phyloP scores from a whole-genome alignment of 164 flowering plant genomes.

The Akebia trifoliata region DNA sequence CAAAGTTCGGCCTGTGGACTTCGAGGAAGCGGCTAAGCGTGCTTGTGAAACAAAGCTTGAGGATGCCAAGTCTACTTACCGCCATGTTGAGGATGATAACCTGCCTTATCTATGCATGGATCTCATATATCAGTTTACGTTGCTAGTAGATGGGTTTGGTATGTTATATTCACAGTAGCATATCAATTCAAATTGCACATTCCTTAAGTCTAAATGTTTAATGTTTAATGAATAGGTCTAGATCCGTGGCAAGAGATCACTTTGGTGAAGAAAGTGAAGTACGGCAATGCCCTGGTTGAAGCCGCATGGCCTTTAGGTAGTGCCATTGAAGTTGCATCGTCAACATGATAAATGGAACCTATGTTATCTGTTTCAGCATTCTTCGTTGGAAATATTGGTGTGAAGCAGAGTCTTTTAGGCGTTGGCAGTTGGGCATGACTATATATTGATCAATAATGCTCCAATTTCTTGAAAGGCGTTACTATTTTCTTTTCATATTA shows the following conservation, averaged over 20 bases:
- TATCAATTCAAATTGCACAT: background rate
- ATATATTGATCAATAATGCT: background rate
- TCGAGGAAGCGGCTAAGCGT: slow-evolving; percentile 43
- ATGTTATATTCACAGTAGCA: slow-evolving; percentile 10
- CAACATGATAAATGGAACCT: slow-evolving; percentile 11
- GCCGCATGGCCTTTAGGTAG: slow-evolving; percentile 99
- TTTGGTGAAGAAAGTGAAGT: slow-evolving; percentile 75
- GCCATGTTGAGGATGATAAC: slow-evolving; percentile 28
- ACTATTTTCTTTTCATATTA: background rate
- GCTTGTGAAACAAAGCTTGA: slow-evolving; percentile 35
- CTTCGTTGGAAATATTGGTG: background rate
- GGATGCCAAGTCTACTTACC: slow-evolving; percentile 32
- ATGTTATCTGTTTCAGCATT: background rate
- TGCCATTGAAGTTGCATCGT: slow-evolving; percentile 81
- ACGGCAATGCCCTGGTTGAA: slow-evolving; percentile 57
- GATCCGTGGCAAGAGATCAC: slow-evolving; percentile 79
- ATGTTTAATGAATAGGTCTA: slow-evolving; percentile 36
- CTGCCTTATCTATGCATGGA: slow-evolving; percentile 58
- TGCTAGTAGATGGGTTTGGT: slow-evolving; percentile 60
- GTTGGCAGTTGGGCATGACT: background rate
- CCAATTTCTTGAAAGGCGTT: background rate
- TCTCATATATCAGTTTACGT: slow-evolving; percentile 47
- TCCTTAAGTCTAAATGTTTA: background rate
- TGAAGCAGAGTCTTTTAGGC: background rate
- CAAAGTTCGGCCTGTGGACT: slow-evolving; percentile 44